Conservation (phyloP, 768 basidiomycete genomes). For the Rhizopogon vinicolor region DNA sequence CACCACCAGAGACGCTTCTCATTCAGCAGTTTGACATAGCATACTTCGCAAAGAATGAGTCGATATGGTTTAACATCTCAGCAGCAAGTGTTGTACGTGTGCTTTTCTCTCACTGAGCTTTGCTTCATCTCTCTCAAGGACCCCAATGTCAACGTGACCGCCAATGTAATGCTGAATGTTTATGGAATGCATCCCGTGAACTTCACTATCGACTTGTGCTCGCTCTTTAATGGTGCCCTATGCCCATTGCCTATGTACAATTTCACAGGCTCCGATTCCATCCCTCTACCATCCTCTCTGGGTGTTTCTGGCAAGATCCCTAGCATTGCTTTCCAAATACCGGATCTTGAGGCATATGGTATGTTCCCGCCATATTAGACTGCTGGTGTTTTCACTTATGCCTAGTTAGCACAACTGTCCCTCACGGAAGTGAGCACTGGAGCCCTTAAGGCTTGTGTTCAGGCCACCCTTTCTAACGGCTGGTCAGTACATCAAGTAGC, state of each 20-base stretch:
- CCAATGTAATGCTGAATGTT: slow-evolving; percentile 79
- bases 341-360: slow-evolving; percentile 76
- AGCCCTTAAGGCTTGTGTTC: slow-evolving; percentile 80
- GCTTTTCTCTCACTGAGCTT: neutral
- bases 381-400: slow-evolving; percentile 4
- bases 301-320: slow-evolving; percentile 60
- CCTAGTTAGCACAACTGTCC: slow-evolving; percentile 65
- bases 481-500: slow-evolving; percentile 71
- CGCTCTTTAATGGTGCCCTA: slow-evolving; percentile 68
- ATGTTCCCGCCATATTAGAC: neutral
- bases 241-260: slow-evolving; percentile 84
- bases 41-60: slow-evolving; percentile 66
- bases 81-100: slow-evolving; percentile 79
- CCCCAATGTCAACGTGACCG: slow-evolving; percentile 74
- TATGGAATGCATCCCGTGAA: slow-evolving; percentile 85
- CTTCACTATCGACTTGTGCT: slow-evolving; percentile 83
- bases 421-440: slow-evolving; percentile 67
- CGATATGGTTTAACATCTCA: slow-evolving; percentile 79
- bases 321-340: slow-evolving; percentile 77
- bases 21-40: slow-evolving; percentile 73
- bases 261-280: slow-evolving; percentile 76
- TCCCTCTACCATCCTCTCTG: slow-evolving; percentile 58
- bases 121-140: slow-evolving; percentile 37
- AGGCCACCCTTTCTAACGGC: slow-evolving; percentile 89
- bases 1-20: slow-evolving; percentile 74